Percentiles rank a stretch among this genome's conserved stretches.
phyloP scores from a whole-genome alignment of 1,284 basidiomycete genomes.

The Chondrostereum purpureum region DNA sequence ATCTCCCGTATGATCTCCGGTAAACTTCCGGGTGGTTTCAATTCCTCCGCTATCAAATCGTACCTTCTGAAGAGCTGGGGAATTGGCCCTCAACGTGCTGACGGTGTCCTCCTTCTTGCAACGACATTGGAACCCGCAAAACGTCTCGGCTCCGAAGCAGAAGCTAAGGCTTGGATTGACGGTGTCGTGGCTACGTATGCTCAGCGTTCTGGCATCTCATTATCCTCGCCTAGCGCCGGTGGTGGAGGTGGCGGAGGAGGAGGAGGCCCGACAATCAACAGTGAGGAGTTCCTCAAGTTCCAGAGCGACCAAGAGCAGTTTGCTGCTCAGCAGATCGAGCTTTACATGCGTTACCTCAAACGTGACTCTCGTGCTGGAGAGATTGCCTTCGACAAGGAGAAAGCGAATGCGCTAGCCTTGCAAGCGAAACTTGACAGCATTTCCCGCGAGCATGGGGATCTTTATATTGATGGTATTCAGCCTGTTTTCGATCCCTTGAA shows the following conservation, averaged over 20 bases:
- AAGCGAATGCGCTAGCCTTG: constrained; percentile 62
- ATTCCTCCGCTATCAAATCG: constrained; percentile 86
- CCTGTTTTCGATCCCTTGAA: constrained; percentile 93
- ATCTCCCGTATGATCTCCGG: constrained; percentile 88
- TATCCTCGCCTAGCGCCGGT: constrained; percentile 63
- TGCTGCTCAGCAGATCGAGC: constrained; percentile 88
- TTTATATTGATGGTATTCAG: constrained; percentile 91
- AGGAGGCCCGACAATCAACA: constrained; percentile 88
- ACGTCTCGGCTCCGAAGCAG: constrained; percentile 85
- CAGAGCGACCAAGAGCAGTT: constrained; percentile 90
- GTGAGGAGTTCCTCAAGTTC: constrained; percentile 97
- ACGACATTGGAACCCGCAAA: constrained; percentile 93
- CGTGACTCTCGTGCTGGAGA: constrained; percentile 91
- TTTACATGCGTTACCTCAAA: constrained; percentile 94
- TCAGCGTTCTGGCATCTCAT: constrained; percentile 78
- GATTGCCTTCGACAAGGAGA: constrained; percentile 83
- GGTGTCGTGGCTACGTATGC: constrained; percentile 81
- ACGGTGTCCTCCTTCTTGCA: constrained; percentile 87
- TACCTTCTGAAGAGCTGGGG: constrained; percentile 92
- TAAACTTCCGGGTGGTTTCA: constrained; percentile 99
- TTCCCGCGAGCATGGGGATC: constrained; percentile 84
- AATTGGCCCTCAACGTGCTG: constrained; percentile 82
- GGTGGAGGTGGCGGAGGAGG: constrained; percentile 56
- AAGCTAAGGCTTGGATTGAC: constrained; percentile 94
- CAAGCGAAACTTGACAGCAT: constrained; percentile 89